Conservation (phyloP, 768 basidiomycete genomes). For the Termitomyces sp. region DNA sequence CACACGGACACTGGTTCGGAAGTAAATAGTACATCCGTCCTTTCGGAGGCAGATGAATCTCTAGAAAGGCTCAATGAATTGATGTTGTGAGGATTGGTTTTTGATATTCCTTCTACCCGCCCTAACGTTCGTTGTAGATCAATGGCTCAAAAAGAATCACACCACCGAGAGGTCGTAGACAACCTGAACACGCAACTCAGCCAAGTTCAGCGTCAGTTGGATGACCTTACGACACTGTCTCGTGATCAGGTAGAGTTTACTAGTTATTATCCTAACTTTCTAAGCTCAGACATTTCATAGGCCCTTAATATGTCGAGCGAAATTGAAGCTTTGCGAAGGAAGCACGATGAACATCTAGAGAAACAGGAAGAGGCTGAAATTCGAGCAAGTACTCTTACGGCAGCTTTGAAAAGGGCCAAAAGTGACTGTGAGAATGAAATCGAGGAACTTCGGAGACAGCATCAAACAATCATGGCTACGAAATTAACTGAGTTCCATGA, state of each 20-base stretch:
- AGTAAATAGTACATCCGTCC: constrained; percentile 26
- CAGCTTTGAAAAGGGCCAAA: constrained; percentile 24
- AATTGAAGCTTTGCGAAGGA: constrained; percentile 65
- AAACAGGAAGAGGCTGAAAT: constrained; percentile 51
- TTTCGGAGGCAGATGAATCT: constrained; percentile 61
- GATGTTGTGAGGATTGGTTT: constrained; percentile 65
- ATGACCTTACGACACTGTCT: constrained; percentile 75
- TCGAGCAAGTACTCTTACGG: constrained; percentile 51
- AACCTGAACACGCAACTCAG: constrained; percentile 61
- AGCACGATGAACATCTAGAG: constrained; percentile 48
- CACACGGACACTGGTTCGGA: constrained; percentile 34
- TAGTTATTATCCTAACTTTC: not conserved
- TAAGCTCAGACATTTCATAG: constrained; percentile 28
- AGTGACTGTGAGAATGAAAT: constrained; percentile 33
- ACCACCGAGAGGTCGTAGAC: constrained; percentile 79
- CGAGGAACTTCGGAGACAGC: constrained; percentile 33
- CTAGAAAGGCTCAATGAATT: constrained; percentile 83
- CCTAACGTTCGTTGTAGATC: constrained; percentile 47
- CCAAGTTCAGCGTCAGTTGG: constrained; percentile 72
- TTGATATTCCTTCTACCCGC: not conserved
- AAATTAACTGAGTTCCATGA: constrained; percentile 31
- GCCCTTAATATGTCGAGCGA: constrained; percentile 85
- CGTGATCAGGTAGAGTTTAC: constrained; percentile 67
- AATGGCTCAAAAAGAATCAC: constrained; percentile 96
- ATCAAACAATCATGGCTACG: constrained; percentile 25